A percentile compares a stretch with the other conserved stretches of the same genome.
Evolutionary conservation across 768 basidiomycete genomes (phyloP).

Genomic region (Mycena floridula): DNA sequence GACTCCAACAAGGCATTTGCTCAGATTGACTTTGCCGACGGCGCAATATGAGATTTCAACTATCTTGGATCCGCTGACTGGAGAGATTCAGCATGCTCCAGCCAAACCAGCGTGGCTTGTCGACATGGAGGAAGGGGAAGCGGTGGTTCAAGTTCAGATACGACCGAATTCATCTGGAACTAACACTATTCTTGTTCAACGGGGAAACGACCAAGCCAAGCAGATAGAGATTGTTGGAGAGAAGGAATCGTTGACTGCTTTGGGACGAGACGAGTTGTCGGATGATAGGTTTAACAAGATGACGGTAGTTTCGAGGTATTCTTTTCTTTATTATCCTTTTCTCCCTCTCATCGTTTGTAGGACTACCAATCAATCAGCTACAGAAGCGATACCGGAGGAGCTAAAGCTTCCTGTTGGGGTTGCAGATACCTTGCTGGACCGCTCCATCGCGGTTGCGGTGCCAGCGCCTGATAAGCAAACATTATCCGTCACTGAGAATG

Average conservation of each 20-base stretch:
- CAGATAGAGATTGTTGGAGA: slow-evolving; percentile 50
- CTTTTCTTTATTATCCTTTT: too few species aligned
- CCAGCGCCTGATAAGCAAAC: slow-evolving; percentile 7
- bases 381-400: slow-evolving; percentile 53
- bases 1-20: slow-evolving; percentile 64
- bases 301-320: slow-evolving; percentile 55
- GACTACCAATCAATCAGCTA: too few species aligned
- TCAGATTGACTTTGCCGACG: slow-evolving; percentile 77
- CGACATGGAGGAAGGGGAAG: slow-evolving; percentile 49
- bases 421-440: slow-evolving; percentile 53
- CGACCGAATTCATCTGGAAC: slow-evolving; percentile 27
- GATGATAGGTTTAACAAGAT: slow-evolving; percentile 64
- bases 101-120: slow-evolving; percentile 69
- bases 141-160: slow-evolving; percentile 50
- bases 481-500: too few species aligned
- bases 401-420: slow-evolving; percentile 55
- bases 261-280: slow-evolving; percentile 73
- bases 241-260: slow-evolving; percentile 66
- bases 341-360: too few species aligned
- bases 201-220: slow-evolving; percentile 19
- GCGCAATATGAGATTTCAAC: slow-evolving; percentile 73
- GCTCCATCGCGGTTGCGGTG: slow-evolving; percentile 14
- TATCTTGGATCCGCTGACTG: slow-evolving; percentile 77
- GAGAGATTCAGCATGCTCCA: slow-evolving; percentile 52
- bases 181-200: slow-evolving; percentile 3